Conservation (phyloP, 345 rosid species). For the Eucalyptus polyanthemos region DNA sequence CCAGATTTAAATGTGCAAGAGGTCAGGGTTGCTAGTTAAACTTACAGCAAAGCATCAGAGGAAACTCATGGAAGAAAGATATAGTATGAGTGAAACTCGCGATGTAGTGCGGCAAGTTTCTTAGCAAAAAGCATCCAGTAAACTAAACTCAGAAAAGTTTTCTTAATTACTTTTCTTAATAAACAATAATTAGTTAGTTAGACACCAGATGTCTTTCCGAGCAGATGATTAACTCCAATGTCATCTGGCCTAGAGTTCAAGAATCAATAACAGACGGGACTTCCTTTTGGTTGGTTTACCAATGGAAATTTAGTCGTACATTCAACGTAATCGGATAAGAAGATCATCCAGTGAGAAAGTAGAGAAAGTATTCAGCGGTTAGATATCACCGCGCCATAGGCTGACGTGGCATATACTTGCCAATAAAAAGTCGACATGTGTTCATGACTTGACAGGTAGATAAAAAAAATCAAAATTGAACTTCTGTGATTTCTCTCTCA, state of each 20-base stretch:
- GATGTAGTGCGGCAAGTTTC: neutral
- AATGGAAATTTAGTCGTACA: slow-evolving; percentile 71
- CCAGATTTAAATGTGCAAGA: neutral
- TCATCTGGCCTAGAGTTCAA: neutral
- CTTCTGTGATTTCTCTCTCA: too few relatives aligned
- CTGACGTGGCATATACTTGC: too few relatives aligned
- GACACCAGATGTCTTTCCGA: neutral
- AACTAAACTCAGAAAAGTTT: neutral
- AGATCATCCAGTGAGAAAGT: too few relatives aligned
- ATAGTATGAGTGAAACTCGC: neutral
- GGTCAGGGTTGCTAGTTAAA: neutral
- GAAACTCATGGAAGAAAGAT: neutral
- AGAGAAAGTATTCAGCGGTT: too few relatives aligned
- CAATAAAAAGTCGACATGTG: too few relatives aligned
- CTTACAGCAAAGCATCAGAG: neutral
- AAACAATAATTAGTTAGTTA: neutral
- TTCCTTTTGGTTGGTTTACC: slow-evolving; percentile 13
- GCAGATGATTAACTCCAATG: neutral
- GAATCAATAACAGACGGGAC: neutral
- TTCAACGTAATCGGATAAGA: slow-evolving; percentile 43
- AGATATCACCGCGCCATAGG: too few relatives aligned
- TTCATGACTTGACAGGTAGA: accelerated
- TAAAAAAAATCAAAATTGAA: too few relatives aligned
- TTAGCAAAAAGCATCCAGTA: neutral
- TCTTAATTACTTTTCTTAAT: neutral